Evolutionary conservation across 2,329 filamentous ascomycete species (phyloP).

Genomic region (Ascochyta viciae-villosae): DNA sequence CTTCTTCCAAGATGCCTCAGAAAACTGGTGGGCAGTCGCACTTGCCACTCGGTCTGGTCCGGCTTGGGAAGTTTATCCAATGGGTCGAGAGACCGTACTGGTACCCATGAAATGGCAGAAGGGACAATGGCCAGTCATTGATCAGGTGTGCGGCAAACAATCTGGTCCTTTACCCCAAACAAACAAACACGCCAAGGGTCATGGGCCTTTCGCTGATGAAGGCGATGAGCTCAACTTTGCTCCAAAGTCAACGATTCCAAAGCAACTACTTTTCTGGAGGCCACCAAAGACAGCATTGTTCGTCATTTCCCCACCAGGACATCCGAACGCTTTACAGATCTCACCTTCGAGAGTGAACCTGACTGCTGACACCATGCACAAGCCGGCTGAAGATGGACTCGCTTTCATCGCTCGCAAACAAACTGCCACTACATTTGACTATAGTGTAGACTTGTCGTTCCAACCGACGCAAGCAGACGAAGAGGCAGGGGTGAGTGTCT

Average conservation of each 20-base stretch:
- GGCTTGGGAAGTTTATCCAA: constrained; percentile 24
- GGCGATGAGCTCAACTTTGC: constrained; percentile 57
- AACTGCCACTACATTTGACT: constrained; percentile 62
- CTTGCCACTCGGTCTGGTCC: constrained; percentile 33
- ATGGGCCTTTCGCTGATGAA: constrained; percentile 49
- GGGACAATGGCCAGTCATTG: constrained; percentile 55
- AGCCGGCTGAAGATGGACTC: constrained; percentile 54
- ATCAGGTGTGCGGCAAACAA: constrained; percentile 54
- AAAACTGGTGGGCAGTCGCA: constrained; percentile 35
- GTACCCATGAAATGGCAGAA: constrained; percentile 34
- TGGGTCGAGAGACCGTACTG: constrained; percentile 39
- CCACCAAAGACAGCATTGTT: constrained; percentile 52
- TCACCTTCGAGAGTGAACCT: constrained; percentile 54
- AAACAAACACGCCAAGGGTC: constrained; percentile 46
- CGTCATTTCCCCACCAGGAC: constrained; percentile 14
- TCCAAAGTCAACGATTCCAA: constrained; percentile 53
- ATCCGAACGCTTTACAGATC: constrained; percentile 50
- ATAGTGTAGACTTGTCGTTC: constrained; percentile 53
- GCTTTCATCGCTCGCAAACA: constrained; percentile 62
- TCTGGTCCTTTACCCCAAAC: constrained; percentile 50
- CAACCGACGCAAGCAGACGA: constrained; percentile 47
- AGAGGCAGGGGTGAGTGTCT: constrained; percentile 61
- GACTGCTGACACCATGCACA: constrained; percentile 57
- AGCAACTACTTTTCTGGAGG: constrained; percentile 63
- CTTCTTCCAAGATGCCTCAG: constrained; percentile 33